Evolutionary conservation across 1,139 yeast genomes (phyloP).

Genomic region (Geotrichum reessii): DNA sequence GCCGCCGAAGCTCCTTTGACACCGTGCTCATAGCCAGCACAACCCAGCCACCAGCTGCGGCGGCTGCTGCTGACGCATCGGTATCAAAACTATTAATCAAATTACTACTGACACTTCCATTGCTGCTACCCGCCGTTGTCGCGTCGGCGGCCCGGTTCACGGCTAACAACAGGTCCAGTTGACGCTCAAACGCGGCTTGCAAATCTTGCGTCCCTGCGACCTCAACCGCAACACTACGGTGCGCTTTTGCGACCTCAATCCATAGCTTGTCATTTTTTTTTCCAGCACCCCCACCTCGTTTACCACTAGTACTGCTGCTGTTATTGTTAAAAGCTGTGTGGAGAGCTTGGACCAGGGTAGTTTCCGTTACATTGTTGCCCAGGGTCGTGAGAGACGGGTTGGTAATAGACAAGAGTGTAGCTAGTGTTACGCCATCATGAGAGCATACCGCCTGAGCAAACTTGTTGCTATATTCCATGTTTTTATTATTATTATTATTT

Average conservation of each 20-base stretch:
- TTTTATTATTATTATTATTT: no score
- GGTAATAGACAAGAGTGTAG: constrained; percentile 27
- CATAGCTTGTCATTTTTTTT: constrained; percentile 21
- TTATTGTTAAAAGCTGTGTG: constrained; percentile 13
- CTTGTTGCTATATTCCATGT: constrained; percentile 20
- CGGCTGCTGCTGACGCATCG: constrained; percentile 51
- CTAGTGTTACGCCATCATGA: constrained; percentile 26
- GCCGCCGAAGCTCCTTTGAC: constrained; percentile 49
- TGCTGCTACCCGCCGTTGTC: constrained; percentile 45
- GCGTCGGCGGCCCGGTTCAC: constrained; percentile 55
- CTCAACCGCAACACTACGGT: constrained; percentile 30
- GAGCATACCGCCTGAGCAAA: constrained; percentile 21
- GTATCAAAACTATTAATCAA: constrained; percentile 69
- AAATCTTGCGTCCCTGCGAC: constrained; percentile 26
- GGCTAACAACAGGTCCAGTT: constrained; percentile 27
- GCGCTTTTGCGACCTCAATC: constrained; percentile 27
- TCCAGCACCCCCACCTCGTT: no score
- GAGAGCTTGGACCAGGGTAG: constrained; percentile 22
- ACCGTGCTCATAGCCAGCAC: constrained; percentile 40
- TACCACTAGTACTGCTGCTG: not conserved
- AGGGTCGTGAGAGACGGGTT: constrained; percentile 22
- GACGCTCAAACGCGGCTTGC: constrained; percentile 29
- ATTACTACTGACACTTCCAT: constrained; percentile 51
- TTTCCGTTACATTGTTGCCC: constrained; percentile 25
- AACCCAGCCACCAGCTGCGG: constrained; percentile 21